phyloP scores from a whole-genome alignment of 192 early-diverging fungal genomes.

The Coemansia javaensis region DNA sequence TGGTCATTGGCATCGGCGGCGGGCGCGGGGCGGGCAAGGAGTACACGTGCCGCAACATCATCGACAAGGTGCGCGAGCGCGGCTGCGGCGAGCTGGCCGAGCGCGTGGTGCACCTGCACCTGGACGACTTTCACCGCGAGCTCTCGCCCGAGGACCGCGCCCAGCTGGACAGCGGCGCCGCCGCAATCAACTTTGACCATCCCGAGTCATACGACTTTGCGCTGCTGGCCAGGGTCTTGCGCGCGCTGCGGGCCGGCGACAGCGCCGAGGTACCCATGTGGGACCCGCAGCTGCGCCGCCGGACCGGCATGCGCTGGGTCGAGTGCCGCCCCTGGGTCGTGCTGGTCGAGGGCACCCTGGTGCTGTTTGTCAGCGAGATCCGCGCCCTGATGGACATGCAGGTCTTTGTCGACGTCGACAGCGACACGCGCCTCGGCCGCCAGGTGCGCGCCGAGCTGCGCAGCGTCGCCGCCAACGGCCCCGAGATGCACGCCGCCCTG shows the following conservation, averaged over 20 bases:
- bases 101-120: constrained; percentile 54
- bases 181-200: constrained; percentile 63
- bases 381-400: constrained; percentile 70
- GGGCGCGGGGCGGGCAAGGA: constrained; percentile 51
- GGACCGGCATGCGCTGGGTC: constrained; percentile 6
- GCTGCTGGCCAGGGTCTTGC: constrained; percentile 55
- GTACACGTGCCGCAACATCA: constrained; percentile 37
- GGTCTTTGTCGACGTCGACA: constrained; percentile 82
- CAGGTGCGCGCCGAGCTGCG: constrained; percentile 35
- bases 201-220: constrained; percentile 77
- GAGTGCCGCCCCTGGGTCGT: constrained; percentile 59
- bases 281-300: constrained; percentile 50
- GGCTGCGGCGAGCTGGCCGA: constrained; percentile 48
- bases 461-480: constrained; percentile 4
- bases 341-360: constrained; percentile 73
- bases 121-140: constrained; percentile 65
- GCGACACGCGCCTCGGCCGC: constrained; percentile 64
- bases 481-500: constrained; percentile 29
- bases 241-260: constrained; percentile 49
- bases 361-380: constrained; percentile 65
- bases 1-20: constrained; percentile 52
- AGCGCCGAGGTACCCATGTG: constrained; percentile 59
- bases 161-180: constrained; percentile 42
- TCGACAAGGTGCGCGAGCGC: constrained; percentile 41
- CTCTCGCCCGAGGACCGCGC: constrained; percentile 53